Conservation (phyloP, 306 rosid genomes). For the Vicia sativa region DNA sequence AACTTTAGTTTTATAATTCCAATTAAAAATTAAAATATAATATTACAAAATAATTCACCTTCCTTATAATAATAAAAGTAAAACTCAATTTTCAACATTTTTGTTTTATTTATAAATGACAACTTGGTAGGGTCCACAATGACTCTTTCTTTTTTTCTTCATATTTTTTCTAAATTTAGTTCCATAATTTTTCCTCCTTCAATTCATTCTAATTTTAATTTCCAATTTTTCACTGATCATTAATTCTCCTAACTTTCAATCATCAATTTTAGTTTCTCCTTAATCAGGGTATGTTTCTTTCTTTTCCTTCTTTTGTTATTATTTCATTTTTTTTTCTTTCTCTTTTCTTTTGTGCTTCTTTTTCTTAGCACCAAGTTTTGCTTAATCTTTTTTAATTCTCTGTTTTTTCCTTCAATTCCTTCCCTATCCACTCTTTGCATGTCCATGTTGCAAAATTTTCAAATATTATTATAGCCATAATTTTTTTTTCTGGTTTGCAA, state of each 20-base stretch:
- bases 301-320: neutral
- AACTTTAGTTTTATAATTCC: neutral
- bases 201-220: conserved; percentile 45
- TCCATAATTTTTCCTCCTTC: conserved; percentile 47
- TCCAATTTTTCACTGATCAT: conserved; percentile 37
- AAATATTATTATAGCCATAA: neutral
- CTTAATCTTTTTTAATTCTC: conserved; percentile 25
- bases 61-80: neutral
- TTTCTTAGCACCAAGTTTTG: conserved; percentile 11
- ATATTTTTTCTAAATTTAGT: conserved; percentile 48
- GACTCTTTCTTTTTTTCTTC: too few species aligned
- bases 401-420: neutral
- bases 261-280: conserved; percentile 44
- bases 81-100: neutral
- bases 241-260: conserved; percentile 38
- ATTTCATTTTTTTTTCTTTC: too few species aligned
- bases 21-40: neutral
- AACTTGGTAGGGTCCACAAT: conserved; percentile 59
- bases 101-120: conserved; percentile 21
- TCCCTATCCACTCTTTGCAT: conserved; percentile 24
- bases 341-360: neutral
- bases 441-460: conserved; percentile 8
- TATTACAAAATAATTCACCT: too few species aligned
- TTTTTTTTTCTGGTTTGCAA: conserved; percentile 32
- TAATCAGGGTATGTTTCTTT: conserved; percentile 51